A percentile compares a stretch with the other conserved stretches of the same genome.
phyloP scores from a whole-genome alignment of 1,139 yeast genomes.

The Meyerozyma athensensis region DNA sequence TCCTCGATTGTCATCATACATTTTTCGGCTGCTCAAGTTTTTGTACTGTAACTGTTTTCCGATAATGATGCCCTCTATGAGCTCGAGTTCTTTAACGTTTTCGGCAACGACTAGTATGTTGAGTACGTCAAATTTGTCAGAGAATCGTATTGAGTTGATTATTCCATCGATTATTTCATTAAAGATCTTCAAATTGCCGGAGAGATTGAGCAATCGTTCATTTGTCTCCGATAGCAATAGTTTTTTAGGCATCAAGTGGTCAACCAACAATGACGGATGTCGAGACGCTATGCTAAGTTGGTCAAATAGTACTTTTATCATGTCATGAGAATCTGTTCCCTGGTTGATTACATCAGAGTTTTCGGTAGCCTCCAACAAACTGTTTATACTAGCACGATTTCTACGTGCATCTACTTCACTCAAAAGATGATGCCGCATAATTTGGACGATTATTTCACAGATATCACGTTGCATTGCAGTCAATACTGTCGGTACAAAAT shows the following conservation, averaged over 20 bases:
- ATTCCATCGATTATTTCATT: constrained; percentile 44
- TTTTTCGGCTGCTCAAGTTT: constrained; percentile 56
- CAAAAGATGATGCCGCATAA: constrained; percentile 2
- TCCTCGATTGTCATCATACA: constrained; percentile 39
- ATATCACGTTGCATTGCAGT: constrained; percentile 1
- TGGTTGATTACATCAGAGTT: constrained; percentile 21
- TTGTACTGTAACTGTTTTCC: constrained; percentile 57
- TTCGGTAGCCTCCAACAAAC: constrained; percentile 24
- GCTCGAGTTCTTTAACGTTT: constrained; percentile 62
- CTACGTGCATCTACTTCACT: background rate
- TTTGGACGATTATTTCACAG: constrained; percentile 3
- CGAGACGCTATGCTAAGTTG: constrained; percentile 48
- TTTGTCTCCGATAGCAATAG: constrained; percentile 60
- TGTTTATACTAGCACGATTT: constrained; percentile 29
- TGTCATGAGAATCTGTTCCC: constrained; percentile 10
- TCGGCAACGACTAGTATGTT: constrained; percentile 54
- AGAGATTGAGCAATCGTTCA: constrained; percentile 46
- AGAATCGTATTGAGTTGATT: constrained; percentile 13
- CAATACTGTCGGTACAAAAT: background rate
- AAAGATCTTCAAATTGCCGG: constrained; percentile 56
- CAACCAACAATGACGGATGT: constrained; percentile 68
- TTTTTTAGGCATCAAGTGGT: constrained; percentile 70
- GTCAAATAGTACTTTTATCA: constrained; percentile 36
- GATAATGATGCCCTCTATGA: constrained; percentile 60
- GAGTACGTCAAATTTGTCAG: constrained; percentile 6